Conservation (phyloP, 352 stramenopile genomes). For the Pythium sukuiense region DNA sequence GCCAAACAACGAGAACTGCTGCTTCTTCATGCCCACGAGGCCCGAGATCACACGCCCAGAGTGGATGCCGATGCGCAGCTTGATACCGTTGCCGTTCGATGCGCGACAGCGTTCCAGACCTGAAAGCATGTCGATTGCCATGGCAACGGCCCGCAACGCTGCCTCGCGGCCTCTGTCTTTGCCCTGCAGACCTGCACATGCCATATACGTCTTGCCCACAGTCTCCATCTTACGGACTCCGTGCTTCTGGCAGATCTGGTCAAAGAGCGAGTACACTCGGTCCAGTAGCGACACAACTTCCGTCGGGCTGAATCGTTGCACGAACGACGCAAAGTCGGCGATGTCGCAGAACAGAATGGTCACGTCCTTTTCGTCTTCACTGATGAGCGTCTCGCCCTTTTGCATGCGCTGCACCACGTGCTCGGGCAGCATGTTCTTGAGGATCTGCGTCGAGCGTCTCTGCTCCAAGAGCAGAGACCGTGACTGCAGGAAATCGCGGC, state of each 20-base stretch:
- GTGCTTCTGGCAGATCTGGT: conserved; percentile 90
- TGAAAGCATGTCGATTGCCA: conserved; percentile 78
- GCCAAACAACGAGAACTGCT: conserved; percentile 93
- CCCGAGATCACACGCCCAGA: conserved; percentile 87
- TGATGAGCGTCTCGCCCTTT: conserved; percentile 78
- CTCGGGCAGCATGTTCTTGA: conserved; percentile 86
- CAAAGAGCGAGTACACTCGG: conserved; percentile 91
- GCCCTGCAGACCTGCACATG: conserved; percentile 79
- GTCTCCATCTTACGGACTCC: conserved; percentile 93
- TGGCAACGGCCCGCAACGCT: conserved; percentile 68
- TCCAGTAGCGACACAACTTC: conserved; percentile 87
- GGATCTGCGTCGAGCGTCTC: conserved; percentile 73
- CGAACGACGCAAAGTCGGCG: conserved; percentile 75
- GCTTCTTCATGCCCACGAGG: conserved; percentile 91
- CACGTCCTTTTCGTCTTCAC: conserved; percentile 86
- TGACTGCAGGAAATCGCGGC: conserved; percentile 80
- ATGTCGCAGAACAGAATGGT: conserved; percentile 89
- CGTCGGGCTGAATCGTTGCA: conserved; percentile 71
- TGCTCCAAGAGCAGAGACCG: conserved; percentile 77
- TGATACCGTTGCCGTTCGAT: conserved; percentile 81
- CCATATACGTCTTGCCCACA: conserved; percentile 92
- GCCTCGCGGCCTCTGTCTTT: conserved; percentile 76
- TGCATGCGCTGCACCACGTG: conserved; percentile 87
- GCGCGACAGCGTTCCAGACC: conserved; percentile 68
- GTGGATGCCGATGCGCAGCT: conserved; percentile 91